Base-by-base conservation (phyloP, 208 protist genomes). In the Trypanosoma rangeli region DNA sequence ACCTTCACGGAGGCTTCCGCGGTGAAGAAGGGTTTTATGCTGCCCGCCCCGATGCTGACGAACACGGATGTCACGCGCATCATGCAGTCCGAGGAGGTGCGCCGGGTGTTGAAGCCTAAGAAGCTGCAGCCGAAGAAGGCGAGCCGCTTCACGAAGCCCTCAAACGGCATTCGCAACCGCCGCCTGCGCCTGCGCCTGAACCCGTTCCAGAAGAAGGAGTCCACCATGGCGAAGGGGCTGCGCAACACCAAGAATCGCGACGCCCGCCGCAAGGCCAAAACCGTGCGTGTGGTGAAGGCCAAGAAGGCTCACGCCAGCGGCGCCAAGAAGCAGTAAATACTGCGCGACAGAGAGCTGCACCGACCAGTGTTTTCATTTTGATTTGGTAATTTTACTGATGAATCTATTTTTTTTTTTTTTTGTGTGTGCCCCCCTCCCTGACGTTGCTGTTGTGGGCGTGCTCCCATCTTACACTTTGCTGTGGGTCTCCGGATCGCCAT, bases 11-110 rank as follows among this genome's bases (percentile, higher is more conserved):
- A 85, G 64, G 64, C 64, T 5, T 98, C 97, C 24, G 46, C 78
- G 22, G 64, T 90, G 56, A 99, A 99, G 95, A 84, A 84, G 76
- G 85, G 85, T 73, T 93, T 88, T 76, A 64, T 74, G 67, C 83
- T 93, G 52, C 83, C 85, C 20, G 69, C 69, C 31, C 83, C 85
- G 67, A 89, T 89, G 81, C 71, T 90, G 69, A 86, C 84, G 46
- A 83, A 72, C 76, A 86, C 88, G 28, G 87, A 94, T 74, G 84
- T 91, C 72, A 87, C 83, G 53, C 87, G 87, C 74, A 85, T 94
- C 71, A 81, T 94, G 77, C 85, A 92, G 76, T 90, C 83, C 53
- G 85, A 89, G 71, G 87, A 94, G 79, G 85, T 94, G 68, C 83
- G 80, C 68, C 82, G 82, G 62, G 85, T 83, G 58, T 79, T 88